Base-by-base conservation (phyloP, 805 yeast species). In the Wickerhamiella sergipiensis region DNA sequence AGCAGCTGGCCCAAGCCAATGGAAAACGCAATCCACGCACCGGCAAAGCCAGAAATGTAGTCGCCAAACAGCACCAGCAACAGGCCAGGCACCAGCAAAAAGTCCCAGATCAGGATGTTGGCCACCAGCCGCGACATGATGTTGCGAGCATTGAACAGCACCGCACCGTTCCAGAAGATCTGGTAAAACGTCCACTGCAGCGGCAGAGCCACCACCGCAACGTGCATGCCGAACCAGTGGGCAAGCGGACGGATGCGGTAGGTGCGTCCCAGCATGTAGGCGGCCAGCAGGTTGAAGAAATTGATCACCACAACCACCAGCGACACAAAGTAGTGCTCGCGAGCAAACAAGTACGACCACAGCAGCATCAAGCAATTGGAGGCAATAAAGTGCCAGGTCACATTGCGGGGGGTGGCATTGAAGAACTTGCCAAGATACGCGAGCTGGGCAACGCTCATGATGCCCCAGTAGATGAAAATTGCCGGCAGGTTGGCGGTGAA, bases 151-250 rank as follows among this genome's bases (percentile, higher is more conserved):
- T 81, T 83, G 68, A 81, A 76, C 62, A 82, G 63, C 26, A 81
- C 82, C 1, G 94, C 88, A 45, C 94, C 94, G 61, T 83, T 83
- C 95, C 95, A 86, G 71, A 85, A 83, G 39, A 85, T 63, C 22
- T 80, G 81, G 61, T 79, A 83, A 52, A 83, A 63, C 38, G 81
- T 67, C 95, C 95, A 86, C 31, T 83, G 72, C 50, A 83, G 64
- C 13, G 95, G 94, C 59, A 84, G 57, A 0, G 89, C 85, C 9
- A 79, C 74, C 13, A 74, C 73, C 15, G 90, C 75, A 57, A 80
- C 66, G 66, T 86, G 94, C 48, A 83, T 69, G 39, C 78, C 65
- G 29, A 79, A 55, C 76, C 81, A 80, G 53, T 71, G 72, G 50
- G 67, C 54, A 47, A 78, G 57, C 9, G 80, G 79, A 50, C 72